These are phyloP conservation scores for Xanthoceras sorbifolium DNA, from an alignment of 345 rosid genomes.

Conservation along the genomic window DNA sequence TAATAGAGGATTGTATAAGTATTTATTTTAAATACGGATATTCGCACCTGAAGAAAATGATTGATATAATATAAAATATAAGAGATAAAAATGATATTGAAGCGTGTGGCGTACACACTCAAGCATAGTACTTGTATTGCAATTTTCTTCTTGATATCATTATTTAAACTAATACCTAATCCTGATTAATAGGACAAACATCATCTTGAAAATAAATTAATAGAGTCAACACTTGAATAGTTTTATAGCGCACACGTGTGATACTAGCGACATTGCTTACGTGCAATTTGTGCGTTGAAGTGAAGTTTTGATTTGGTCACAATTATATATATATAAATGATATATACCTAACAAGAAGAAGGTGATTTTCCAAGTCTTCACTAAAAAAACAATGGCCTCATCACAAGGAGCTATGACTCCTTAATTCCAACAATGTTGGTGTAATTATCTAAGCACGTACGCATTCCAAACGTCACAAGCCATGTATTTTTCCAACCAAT, in stretches of 20 bases:
- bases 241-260: conserved; percentile 36
- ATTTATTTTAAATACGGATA: too few relatives aligned
- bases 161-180: neutral
- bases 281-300: conserved; percentile 21
- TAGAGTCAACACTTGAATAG: conserved; percentile 35
- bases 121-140: conserved; percentile 1
- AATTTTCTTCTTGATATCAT: neutral
- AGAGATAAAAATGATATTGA: neutral
- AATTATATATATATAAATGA: neutral
- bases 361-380: too few relatives aligned
- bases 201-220: neutral
- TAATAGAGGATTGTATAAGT: too few relatives aligned
- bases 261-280: conserved; percentile 6
- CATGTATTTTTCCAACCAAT: neutral
- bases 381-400: neutral
- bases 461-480: conserved; percentile 1
- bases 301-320: conserved; percentile 27
- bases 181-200: conserved; percentile 3
- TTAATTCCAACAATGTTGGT: conserved; percentile 18
- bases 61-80: too few relatives aligned
- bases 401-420: conserved; percentile 28
- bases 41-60: neutral
- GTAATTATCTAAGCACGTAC: conserved; percentile 19
- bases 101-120: conserved; percentile 4
- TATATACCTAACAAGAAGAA: conserved; percentile 30